Evolutionary conservation across 2,329 filamentous ascomycete genomes (phyloP).

Genomic region (Colletotrichum endophyticum): DNA sequence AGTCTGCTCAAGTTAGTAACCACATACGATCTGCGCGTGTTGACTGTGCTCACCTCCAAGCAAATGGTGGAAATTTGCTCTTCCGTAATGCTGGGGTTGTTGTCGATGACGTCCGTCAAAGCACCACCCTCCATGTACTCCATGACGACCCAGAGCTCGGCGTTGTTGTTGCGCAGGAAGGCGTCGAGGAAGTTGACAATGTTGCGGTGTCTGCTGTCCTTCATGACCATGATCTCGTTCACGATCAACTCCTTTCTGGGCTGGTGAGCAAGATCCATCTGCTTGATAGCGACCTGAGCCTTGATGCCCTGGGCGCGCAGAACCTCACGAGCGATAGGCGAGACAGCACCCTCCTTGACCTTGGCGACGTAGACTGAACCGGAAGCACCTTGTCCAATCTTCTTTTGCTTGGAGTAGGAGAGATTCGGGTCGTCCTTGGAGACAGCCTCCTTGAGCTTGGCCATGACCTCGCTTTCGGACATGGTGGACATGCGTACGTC

Average conservation of each 20-base stretch:
- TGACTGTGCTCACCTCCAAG: conserved; percentile 73
- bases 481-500: conserved; percentile 99
- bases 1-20: conserved; percentile 64
- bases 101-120: conserved; percentile 97
- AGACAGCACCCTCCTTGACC: conserved; percentile 87
- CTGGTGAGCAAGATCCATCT: conserved; percentile 98
- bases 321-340: conserved; percentile 77
- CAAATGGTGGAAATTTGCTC: conserved; percentile 98
- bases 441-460: conserved; percentile 90
- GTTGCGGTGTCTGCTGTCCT: conserved; percentile 96
- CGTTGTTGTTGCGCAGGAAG: conserved; percentile 92
- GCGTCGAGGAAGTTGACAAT: conserved; percentile 99
- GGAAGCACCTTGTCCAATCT: conserved; percentile 97
- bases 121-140: conserved; percentile 99
- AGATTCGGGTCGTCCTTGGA: conserved; percentile 94
- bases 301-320: conserved; percentile 79
- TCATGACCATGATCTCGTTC: conserved; percentile 99
- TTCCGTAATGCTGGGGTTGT: conserved; percentile 91
- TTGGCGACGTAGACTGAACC: conserved; percentile 98
- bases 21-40: background rate
- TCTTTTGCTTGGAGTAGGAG: conserved; percentile 99
- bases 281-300: conserved; percentile 96
- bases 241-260: conserved; percentile 98
- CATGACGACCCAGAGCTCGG: conserved; percentile 99
- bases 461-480: conserved; percentile 97